Evolutionary conservation across 805 yeast species (phyloP).

Genomic region (Candida suzukii): DNA sequence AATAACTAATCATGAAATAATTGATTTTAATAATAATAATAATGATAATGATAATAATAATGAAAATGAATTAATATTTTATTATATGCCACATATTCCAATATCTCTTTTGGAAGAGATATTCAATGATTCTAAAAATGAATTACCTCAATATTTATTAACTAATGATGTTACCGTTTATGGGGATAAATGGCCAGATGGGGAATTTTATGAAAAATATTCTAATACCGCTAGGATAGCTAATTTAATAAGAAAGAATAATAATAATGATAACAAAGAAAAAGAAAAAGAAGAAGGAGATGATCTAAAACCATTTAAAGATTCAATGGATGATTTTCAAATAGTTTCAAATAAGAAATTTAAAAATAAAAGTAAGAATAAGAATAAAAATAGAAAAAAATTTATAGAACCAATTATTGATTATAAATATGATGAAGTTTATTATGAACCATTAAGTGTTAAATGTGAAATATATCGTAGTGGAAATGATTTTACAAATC

Average conservation of each 20-base stretch:
- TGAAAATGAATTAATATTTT: constrained; percentile 7
- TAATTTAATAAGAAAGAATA: constrained; percentile 2
- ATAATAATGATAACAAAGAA: background rate
- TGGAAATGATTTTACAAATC: constrained; percentile 7
- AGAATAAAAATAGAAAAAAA: background rate
- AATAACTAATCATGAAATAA: constrained; percentile 9
- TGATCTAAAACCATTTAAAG: background rate
- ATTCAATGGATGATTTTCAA: constrained; percentile 10
- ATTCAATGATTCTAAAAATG: constrained; percentile 6
- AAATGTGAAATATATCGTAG: background rate
- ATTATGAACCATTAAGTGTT: constrained; percentile 9
- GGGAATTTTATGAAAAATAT: constrained; percentile 19
- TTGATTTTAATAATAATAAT: constrained; percentile 3
- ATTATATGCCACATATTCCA: constrained; percentile 29
- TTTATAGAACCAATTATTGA: constrained; percentile 7
- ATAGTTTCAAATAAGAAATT: constrained; percentile 8
- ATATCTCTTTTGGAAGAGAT: constrained; percentile 20
- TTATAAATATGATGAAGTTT: constrained; percentile 9
- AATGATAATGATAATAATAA: background rate
- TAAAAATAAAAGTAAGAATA: constrained; percentile 4
- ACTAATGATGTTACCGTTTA: constrained; percentile 26
- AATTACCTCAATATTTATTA: constrained; percentile 19
- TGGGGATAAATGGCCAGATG: constrained; percentile 17
- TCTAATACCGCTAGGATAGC: constrained; percentile 21
- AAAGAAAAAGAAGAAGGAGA: background rate